Evolutionary conservation across 2,329 filamentous ascomycete genomes (phyloP).

Genomic region (Dactylellina cionopaga): DNA sequence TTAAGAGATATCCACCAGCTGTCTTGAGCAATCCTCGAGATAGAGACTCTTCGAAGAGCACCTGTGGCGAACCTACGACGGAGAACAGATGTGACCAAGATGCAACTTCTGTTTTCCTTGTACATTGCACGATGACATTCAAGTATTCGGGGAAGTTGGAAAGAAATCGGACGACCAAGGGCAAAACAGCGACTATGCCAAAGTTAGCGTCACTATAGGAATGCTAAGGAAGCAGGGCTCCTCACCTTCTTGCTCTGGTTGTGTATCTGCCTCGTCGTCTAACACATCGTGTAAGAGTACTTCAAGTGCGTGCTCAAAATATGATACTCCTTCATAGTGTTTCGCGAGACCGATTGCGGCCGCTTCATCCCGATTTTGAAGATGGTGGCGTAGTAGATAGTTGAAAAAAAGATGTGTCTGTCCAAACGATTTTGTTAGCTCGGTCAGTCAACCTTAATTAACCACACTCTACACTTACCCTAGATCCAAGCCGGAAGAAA

Average conservation of each 20-base stretch:
- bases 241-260: conserved; percentile 71
- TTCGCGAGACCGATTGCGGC: conserved; percentile 84
- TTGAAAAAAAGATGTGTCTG: conserved; percentile 93
- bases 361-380: conserved; percentile 78
- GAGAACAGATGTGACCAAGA: conserved; percentile 92
- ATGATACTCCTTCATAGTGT: conserved; percentile 85
- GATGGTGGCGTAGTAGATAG: conserved; percentile 81
- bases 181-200: conserved; percentile 64
- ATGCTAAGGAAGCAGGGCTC: conserved; percentile 66
- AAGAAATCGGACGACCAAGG: conserved; percentile 67
- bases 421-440: neutral
- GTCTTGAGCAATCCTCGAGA: conserved; percentile 88
- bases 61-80: conserved; percentile 87
- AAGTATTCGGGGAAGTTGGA: conserved; percentile 75
- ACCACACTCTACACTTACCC: conserved; percentile 69
- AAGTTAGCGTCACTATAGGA: conserved; percentile 62
- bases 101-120: conserved; percentile 92
- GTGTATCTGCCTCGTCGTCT: conserved; percentile 88
- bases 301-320: conserved; percentile 92
- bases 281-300: conserved; percentile 91
- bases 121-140: conserved; percentile 95
- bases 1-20: conserved; percentile 93
- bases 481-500: conserved; percentile 84
- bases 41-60: conserved; percentile 92
- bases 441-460: too few species aligned